Conservation (phyloP, 1,139 yeast genomes). For the Blastobotrys capitulatus region DNA sequence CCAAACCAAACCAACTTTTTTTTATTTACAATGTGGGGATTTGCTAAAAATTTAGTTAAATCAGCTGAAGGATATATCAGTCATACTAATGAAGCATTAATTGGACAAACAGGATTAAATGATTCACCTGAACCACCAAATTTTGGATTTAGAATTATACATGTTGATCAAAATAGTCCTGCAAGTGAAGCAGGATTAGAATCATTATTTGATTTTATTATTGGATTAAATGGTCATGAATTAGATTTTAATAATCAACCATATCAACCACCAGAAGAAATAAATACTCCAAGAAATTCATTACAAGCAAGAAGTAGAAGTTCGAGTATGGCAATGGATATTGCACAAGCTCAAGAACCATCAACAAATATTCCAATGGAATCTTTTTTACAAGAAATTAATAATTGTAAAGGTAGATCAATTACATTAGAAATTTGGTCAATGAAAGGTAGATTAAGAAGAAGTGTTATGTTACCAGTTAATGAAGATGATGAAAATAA, state of each 20-base stretch:
- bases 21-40: conserved; percentile 59
- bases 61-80: conserved; percentile 51
- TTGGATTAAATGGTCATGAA: conserved; percentile 72
- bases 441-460: conserved; percentile 75
- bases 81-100: conserved; percentile 8
- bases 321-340: background rate
- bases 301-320: background rate
- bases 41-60: conserved; percentile 75
- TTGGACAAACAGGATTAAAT: background rate
- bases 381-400: conserved; percentile 26
- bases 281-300: conserved; percentile 1
- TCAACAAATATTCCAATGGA: conserved; percentile 25
- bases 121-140: conserved; percentile 19
- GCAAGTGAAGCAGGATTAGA: conserved; percentile 54
- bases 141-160: conserved; percentile 54
- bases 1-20: too few relatives aligned
- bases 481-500: conserved; percentile 2
- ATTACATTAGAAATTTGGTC: conserved; percentile 73
- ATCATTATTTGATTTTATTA: conserved; percentile 80
- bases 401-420: conserved; percentile 31
- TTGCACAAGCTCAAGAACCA: conserved; percentile 16
- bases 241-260: conserved; percentile 17
- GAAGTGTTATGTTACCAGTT: conserved; percentile 42
- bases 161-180: conserved; percentile 41
- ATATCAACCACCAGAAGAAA: conserved; percentile 3